Conservation (phyloP, 2,329 filamentous ascomycete genomes). For the Stromatinia cepivora region DNA sequence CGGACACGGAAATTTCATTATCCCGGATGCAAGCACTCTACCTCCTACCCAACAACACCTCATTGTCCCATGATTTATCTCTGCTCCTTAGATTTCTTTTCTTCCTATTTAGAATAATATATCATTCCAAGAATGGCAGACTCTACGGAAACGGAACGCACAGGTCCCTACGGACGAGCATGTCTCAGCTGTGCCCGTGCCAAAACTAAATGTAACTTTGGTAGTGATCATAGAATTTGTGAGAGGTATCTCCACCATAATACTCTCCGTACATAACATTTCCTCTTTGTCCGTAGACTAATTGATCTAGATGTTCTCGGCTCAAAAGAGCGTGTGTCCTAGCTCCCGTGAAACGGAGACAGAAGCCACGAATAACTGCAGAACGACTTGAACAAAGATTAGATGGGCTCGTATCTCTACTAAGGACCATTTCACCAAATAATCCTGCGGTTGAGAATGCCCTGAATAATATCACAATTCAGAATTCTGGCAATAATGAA, state of each 20-base stretch:
- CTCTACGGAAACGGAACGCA: slow-evolving; percentile 14
- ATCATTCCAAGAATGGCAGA: background rate
- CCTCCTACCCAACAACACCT: background rate
- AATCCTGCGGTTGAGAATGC: slow-evolving; percentile 19
- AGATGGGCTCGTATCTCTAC: slow-evolving; percentile 26
- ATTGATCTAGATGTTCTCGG: slow-evolving; percentile 25
- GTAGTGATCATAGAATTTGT: slow-evolving; percentile 11
- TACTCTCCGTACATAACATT: too few species aligned
- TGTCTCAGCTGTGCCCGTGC: slow-evolving; percentile 19
- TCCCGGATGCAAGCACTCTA: background rate
- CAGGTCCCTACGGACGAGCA: slow-evolving; percentile 11
- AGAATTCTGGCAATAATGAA: background rate
- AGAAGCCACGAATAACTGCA: slow-evolving; percentile 24
- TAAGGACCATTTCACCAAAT: slow-evolving; percentile 17
- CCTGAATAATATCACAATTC: background rate
- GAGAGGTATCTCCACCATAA: slow-evolving; percentile 6
- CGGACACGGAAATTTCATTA: background rate
- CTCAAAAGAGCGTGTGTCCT: slow-evolving; percentile 26
- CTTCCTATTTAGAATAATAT: background rate
- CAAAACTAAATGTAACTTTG: slow-evolving; percentile 18
- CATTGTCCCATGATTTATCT: background rate
- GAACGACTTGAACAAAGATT: slow-evolving; percentile 29
- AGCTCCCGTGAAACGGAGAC: slow-evolving; percentile 21
- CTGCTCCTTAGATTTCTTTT: background rate
- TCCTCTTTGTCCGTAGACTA: background rate